Conservation (phyloP, 495 filamentous ascomycete genomes). For the Lophiostoma macrostomum region DNA sequence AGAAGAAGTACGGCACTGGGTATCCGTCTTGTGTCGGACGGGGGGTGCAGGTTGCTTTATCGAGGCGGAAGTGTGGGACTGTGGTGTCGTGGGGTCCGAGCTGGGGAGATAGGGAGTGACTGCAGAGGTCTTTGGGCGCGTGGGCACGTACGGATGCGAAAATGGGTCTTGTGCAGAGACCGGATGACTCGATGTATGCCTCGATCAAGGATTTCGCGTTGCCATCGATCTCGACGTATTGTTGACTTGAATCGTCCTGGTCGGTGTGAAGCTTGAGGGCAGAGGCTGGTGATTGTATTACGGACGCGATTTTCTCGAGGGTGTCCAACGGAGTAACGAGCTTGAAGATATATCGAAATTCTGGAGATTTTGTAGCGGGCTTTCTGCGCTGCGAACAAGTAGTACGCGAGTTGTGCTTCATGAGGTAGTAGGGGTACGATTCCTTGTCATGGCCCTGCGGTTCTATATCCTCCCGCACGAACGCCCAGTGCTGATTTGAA, state of each 20-base stretch:
- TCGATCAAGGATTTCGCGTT: no score
- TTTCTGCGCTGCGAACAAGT: no score
- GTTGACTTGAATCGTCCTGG: neutral
- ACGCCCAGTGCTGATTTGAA: conserved; percentile 22
- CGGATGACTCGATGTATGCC: neutral
- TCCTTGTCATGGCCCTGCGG: conserved; percentile 20
- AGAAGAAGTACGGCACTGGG: conserved; percentile 46
- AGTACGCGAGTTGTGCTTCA: no score
- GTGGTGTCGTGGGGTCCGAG: conserved; percentile 44
- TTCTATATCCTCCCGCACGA: conserved; percentile 4
- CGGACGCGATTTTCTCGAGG: no score
- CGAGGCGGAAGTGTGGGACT: conserved; percentile 40
- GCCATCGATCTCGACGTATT: no score
- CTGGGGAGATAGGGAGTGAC: conserved; percentile 39
- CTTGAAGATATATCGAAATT: conserved; percentile 37
- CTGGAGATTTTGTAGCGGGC: neutral
- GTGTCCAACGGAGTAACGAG: conserved; percentile 30
- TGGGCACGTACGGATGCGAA: conserved; percentile 35
- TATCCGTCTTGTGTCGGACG: conserved; percentile 40
- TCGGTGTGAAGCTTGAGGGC: neutral
- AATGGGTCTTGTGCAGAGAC: conserved; percentile 35
- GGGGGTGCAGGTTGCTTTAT: neutral
- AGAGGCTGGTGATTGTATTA: conserved; percentile 21
- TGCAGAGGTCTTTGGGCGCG: conserved; percentile 42
- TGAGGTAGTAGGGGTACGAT: conserved; percentile 12